These are phyloP conservation scores for Tirmania nivea DNA, from an alignment of 495 filamentous ascomycete species.

Conservation along the genomic window DNA sequence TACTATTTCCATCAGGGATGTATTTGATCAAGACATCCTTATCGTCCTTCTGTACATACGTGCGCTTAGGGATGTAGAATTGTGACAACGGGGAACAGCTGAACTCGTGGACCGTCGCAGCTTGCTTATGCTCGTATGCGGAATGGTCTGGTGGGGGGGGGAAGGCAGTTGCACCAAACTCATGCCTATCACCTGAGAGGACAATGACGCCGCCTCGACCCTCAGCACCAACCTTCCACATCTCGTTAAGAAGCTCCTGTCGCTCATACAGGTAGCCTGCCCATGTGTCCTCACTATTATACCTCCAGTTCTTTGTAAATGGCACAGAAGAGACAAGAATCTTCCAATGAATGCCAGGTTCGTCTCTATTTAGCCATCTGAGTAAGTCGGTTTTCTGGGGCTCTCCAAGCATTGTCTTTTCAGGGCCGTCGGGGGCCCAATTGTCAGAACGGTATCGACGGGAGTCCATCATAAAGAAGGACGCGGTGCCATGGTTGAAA, in stretches of 20 bases:
- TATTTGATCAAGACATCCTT: constrained; percentile 65
- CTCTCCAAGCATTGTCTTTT: constrained; percentile 70
- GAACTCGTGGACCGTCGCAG: constrained; percentile 59
- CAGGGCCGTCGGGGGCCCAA: constrained; percentile 27
- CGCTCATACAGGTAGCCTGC: constrained; percentile 70
- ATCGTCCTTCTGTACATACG: constrained; percentile 54
- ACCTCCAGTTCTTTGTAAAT: constrained; percentile 90
- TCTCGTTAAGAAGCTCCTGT: constrained; percentile 55
- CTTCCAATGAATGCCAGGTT: constrained; percentile 73
- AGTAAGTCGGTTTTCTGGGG: constrained; percentile 63
- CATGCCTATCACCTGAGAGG: constrained; percentile 75
- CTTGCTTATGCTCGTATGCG: constrained; percentile 32
- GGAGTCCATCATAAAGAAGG: constrained; percentile 89
- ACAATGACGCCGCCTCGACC: constrained; percentile 59
- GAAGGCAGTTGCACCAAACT: constrained; percentile 83
- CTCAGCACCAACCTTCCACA: constrained; percentile 58
- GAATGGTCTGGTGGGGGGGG: constrained; percentile 34
- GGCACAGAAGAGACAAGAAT: constrained; percentile 70
- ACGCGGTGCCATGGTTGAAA: constrained; percentile 60
- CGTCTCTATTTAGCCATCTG: constrained; percentile 35
- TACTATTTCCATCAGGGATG: constrained; percentile 65
- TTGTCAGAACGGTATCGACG: constrained; percentile 57
- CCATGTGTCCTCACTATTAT: constrained; percentile 75
- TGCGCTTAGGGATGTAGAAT: constrained; percentile 74
- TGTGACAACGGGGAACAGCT: constrained; percentile 72